Evolutionary conservation across 495 filamentous ascomycete species (phyloP), one percentile per base, ranked within the genome.

Genomic region (Penicillium salamii): DNA sequence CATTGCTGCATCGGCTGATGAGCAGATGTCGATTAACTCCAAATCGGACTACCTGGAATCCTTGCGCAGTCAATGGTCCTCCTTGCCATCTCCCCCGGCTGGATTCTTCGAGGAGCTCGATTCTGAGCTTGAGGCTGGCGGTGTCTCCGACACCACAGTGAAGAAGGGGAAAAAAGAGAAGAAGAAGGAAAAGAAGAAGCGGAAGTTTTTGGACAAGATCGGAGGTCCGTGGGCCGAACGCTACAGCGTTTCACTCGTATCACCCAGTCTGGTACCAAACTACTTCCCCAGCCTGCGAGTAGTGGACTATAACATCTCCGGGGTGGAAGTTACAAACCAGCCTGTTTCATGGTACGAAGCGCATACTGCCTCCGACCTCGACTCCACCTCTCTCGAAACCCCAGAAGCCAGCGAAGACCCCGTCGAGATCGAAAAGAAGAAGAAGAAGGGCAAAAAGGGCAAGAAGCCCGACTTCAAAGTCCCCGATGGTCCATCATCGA

Each of bases 221-320:
- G 90, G 87, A 24, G 91, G 89, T 1, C 74, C 77, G 34, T 95
- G 80, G 76, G 91, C 81, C 2, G 92, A 97, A 60, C 80, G 92
- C 32, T 99, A 88, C 66, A 83, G 89, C 24, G 67, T 93, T 3
- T 82, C 88, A 0, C 70, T 91, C 33, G 86, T 96, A 42, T 76
- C 82, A 14, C 86, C 93, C 1, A 96, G 91, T 59, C 66, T 99
- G 24, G 88, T 99, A 2, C 93, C 93, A 0, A 97, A 92, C 54
- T 96, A 88, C 65, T 95, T 93, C 59, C 93, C 93, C 1, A 89
- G 87, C 3, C 63, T 97, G 28, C 78, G 93, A 3, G 80, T 97
- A 18, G 72, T 91, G 44, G 90, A 97, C 61, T 99, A 99, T 75
- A 97, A 99, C 58, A 88, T 88, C 47, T 88, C 88, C 0, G 90